Evolutionary conservation across 495 filamentous ascomycete species (phyloP).

Genomic region (Thermothielavioides terrestris): DNA sequence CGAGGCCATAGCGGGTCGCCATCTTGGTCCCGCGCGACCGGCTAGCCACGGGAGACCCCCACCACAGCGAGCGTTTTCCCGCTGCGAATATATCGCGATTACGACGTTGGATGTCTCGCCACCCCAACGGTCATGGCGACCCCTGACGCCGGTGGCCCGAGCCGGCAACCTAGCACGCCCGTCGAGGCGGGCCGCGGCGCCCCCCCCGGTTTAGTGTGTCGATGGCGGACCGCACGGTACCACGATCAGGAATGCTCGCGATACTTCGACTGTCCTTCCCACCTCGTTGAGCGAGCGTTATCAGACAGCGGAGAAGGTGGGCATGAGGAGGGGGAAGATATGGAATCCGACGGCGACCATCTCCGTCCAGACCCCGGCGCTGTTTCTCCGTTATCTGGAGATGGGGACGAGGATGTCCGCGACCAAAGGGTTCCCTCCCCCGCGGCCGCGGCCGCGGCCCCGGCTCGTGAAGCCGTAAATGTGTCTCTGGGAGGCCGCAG

Average conservation of each 20-base stretch:
- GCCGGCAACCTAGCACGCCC: constrained; percentile 7
- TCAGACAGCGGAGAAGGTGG: constrained; percentile 11
- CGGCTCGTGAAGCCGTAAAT: not conserved
- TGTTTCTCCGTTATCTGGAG: constrained; percentile 13
- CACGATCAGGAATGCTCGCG: constrained; percentile 35
- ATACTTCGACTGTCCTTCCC: constrained; percentile 38
- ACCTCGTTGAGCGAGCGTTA: constrained; percentile 23
- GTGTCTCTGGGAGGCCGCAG: not conserved
- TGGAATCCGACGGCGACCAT: not conserved
- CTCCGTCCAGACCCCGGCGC: not conserved
- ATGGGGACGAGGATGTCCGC: not conserved
- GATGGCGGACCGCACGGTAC: constrained; percentile 26
- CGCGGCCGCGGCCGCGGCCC: not conserved
- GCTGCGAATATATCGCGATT: not conserved
- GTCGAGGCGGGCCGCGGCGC: not conserved
- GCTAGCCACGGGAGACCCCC: too few relatives aligned
- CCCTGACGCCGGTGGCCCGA: constrained; percentile 6
- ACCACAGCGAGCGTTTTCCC: not conserved
- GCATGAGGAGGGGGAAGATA: constrained; percentile 1
- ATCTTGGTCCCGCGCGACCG: too few relatives aligned
- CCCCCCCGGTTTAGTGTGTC: constrained; percentile 13
- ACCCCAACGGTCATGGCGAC: constrained; percentile 14
- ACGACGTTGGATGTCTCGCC: not conserved
- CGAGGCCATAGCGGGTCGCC: too few relatives aligned
- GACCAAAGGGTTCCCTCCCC: not conserved